Conservation (phyloP, 345 rosid species). For the Acer yangbiense region DNA sequence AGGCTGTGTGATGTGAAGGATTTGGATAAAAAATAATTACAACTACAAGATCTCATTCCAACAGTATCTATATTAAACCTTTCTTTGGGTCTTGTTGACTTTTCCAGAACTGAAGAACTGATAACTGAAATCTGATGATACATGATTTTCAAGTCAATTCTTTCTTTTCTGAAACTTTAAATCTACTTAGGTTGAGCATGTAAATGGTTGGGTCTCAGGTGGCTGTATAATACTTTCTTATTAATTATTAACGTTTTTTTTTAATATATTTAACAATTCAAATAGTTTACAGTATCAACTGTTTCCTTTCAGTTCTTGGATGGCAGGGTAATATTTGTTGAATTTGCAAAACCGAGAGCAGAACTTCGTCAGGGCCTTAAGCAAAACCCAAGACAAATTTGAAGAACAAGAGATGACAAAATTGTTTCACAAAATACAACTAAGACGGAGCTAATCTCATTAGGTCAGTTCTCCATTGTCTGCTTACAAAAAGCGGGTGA, state of each 20-base stretch:
- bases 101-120: not conserved
- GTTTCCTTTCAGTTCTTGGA: conserved; percentile 55
- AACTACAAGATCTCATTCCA: not conserved
- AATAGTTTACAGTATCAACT: not conserved
- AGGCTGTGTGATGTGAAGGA: not conserved
- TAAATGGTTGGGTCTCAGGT: not conserved
- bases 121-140: too few relatives aligned
- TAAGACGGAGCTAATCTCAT: not conserved
- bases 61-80: not conserved
- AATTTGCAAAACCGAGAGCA: conserved; percentile 63
- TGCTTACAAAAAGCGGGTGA: not conserved
- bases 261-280: not conserved
- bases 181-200: not conserved
- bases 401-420: not conserved
- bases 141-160: not conserved
- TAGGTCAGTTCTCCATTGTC: not conserved
- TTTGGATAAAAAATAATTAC: not conserved
- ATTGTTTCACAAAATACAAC: not conserved
- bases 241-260: not conserved
- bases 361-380: conserved; percentile 47
- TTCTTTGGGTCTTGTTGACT: not conserved
- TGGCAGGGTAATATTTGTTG: conserved; percentile 88
- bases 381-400: conserved; percentile 30
- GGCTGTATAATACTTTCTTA: not conserved
- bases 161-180: not conserved